Conservation (phyloP, 2,329 filamentous ascomycete genomes). For the Lecanicillium sp. region DNA sequence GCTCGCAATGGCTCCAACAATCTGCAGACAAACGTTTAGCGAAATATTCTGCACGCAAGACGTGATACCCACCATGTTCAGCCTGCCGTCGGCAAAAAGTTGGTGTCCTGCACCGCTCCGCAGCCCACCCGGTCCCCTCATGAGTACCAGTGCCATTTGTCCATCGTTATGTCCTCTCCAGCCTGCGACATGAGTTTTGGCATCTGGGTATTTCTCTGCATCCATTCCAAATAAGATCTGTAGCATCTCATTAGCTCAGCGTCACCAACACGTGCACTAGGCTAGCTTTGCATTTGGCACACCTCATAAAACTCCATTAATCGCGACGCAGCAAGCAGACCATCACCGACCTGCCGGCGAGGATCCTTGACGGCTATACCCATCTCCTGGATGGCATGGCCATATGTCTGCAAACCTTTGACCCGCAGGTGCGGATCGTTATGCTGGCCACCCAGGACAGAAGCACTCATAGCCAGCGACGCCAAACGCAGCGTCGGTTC, state of each 20-base stretch:
- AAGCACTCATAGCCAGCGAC: conserved; percentile 3
- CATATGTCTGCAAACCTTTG: conserved; percentile 2
- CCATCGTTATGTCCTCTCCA: conserved; percentile 5
- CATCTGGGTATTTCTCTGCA: not conserved
- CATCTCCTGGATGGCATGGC: conserved; percentile 2
- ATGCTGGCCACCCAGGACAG: not conserved
- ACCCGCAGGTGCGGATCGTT: conserved; percentile 1
- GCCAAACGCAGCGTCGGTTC: conserved; percentile 5
- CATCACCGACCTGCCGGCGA: not conserved
- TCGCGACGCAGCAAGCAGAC: conserved; percentile 2
- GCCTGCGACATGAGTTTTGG: not conserved
- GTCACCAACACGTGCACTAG: too few species aligned
- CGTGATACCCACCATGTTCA: conserved; percentile 4
- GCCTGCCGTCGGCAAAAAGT: conserved; percentile 5
- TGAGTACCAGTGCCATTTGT: conserved; percentile 1
- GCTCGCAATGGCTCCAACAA: conserved; percentile 3
- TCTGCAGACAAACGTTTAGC: not conserved
- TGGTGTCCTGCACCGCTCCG: conserved; percentile 4
- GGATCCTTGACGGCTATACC: not conserved
- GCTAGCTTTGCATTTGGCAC: not conserved
- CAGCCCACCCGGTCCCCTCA: not conserved
- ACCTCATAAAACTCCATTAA: conserved; percentile 5
- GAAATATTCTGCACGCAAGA: too few species aligned
- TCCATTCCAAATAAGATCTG: conserved; percentile 3
- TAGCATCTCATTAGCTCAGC: too few species aligned